phyloP scores from a whole-genome alignment of 352 stramenopile genomes.

The Phytophthora multivora region DNA sequence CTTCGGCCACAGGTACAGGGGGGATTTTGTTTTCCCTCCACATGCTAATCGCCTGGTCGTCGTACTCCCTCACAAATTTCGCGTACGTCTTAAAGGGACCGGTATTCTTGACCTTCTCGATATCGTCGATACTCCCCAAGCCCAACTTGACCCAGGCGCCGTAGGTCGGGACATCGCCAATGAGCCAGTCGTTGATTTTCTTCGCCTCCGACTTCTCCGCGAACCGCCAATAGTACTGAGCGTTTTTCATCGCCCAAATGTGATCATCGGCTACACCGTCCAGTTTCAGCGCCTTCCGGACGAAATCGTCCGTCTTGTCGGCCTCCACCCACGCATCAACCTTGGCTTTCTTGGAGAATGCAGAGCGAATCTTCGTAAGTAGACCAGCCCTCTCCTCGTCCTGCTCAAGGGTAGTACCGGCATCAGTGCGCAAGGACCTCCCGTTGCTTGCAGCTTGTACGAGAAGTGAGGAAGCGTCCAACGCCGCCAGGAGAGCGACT shows the following conservation, averaged over 20 bases:
- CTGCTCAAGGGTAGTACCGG: not conserved
- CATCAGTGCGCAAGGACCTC: not conserved
- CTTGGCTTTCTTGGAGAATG: not conserved
- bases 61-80: not conserved
- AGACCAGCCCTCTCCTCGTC: not conserved
- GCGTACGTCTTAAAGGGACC: not conserved
- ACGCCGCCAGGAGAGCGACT: not conserved
- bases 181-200: not conserved
- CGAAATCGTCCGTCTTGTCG: not conserved
- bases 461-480: not conserved
- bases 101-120: not conserved
- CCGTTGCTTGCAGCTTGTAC: not conserved
- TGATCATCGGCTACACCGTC: not conserved
- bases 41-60: not conserved
- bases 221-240: not conserved
- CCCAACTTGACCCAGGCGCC: not conserved
- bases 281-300: constrained; percentile 1
- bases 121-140: not conserved
- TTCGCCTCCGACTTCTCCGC: not conserved
- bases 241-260: not conserved
- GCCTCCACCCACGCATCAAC: not conserved
- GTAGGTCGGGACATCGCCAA: not conserved
- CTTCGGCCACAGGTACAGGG: not conserved
- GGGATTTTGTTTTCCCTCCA: not conserved
- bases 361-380: not conserved